Evolutionary conservation across 225 moss, liverwort and hornwort genomes (phyloP).

Genomic region (Thuidium tamariscinum): DNA sequence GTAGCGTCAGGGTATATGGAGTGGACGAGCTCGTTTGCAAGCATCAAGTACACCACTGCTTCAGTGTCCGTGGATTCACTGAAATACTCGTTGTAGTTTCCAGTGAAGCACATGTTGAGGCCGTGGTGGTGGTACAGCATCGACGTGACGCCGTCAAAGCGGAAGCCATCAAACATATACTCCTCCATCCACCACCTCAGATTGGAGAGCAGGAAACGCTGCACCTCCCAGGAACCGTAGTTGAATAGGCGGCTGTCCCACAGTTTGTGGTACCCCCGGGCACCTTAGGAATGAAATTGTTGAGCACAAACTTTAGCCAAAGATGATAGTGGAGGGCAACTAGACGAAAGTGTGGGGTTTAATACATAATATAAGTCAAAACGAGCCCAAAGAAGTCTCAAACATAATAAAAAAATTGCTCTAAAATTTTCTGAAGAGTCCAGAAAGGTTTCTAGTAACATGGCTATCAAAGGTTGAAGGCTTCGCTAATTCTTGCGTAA

Average conservation of each 20-base stretch:
- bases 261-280: slow-evolving; percentile 63
- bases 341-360: not conserved
- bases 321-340: not conserved
- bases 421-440: not conserved
- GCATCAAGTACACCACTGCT: slow-evolving; percentile 77
- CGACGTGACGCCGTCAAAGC: slow-evolving; percentile 86
- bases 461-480: not conserved
- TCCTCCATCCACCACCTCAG: slow-evolving; percentile 92
- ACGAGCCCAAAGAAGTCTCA: not conserved
- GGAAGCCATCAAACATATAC: slow-evolving; percentile 84
- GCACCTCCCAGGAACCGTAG: slow-evolving; percentile 88
- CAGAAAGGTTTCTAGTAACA: not conserved
- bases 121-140: slow-evolving; percentile 96
- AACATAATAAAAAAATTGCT: not conserved
- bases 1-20: slow-evolving; percentile 62
- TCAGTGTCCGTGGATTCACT: slow-evolving; percentile 65
- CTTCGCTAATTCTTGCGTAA: too few species aligned
- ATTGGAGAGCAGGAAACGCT: slow-evolving; percentile 82
- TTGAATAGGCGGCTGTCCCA: slow-evolving; percentile 94
- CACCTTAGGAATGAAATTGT: slow-evolving; percentile 5
- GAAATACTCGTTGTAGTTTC: slow-evolving; percentile 82
- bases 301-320: not conserved
- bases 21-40: slow-evolving; percentile 85
- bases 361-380: not conserved
- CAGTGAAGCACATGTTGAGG: slow-evolving; percentile 83